A percentile compares a stretch with the other conserved stretches of the same genome.
Evolutionary conservation across 2,329 filamentous ascomycete species (phyloP).

Genomic region (Mycosphaerella sp.): DNA sequence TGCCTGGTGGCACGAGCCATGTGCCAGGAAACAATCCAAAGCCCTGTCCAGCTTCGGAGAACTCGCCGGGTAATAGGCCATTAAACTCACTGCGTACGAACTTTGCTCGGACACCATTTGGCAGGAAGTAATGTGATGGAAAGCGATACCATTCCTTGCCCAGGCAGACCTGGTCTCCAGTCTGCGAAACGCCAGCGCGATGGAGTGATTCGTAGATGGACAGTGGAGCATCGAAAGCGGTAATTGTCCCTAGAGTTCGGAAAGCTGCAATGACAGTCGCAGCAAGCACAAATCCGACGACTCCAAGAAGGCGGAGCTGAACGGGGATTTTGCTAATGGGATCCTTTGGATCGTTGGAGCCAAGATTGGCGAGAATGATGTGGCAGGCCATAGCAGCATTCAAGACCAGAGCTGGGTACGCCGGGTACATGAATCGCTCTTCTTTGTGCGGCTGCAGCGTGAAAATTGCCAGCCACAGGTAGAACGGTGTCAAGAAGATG

Average conservation of each 20-base stretch:
- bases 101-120: conserved; percentile 73
- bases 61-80: conserved; percentile 84
- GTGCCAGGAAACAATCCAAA: conserved; percentile 76
- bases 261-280: conserved; percentile 57
- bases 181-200: conserved; percentile 48
- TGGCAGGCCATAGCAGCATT: conserved; percentile 84
- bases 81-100: conserved; percentile 88
- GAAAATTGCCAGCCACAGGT: conserved; percentile 90
- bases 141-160: conserved; percentile 99
- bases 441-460: conserved; percentile 93
- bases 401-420: conserved; percentile 81
- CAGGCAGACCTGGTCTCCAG: conserved; percentile 71
- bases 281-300: conserved; percentile 49
- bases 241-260: conserved; percentile 69
- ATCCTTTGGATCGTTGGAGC: conserved; percentile 58
- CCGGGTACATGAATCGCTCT: conserved; percentile 97
- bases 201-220: conserved; percentile 63
- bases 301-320: conserved; percentile 61
- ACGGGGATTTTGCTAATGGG: conserved; percentile 67
- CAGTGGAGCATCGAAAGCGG: conserved; percentile 76
- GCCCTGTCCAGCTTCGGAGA: conserved; percentile 60
- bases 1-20: conserved; percentile 71
- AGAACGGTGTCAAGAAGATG: conserved; percentile 78
- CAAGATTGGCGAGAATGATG: conserved; percentile 68
- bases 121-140: conserved; percentile 86